Percentiles rank a stretch among this genome's conserved stretches.
Evolutionary conservation across 1,284 basidiomycete genomes (phyloP).

Genomic region (Ganoderma lucidum): DNA sequence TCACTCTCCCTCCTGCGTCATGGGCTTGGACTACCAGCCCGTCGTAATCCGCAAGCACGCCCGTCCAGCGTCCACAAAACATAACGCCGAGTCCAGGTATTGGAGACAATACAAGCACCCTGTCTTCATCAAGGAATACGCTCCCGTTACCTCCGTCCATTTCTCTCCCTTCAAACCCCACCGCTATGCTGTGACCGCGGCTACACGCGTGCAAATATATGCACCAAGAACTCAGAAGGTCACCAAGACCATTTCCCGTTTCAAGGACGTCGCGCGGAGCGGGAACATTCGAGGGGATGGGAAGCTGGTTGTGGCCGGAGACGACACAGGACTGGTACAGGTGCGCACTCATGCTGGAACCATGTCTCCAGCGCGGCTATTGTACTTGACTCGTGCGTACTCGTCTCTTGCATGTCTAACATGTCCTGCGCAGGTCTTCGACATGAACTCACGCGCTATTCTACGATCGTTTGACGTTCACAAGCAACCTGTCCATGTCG

Average conservation of each 20-base stretch:
- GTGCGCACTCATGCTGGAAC: slow-evolving; percentile 46
- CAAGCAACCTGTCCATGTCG: slow-evolving; percentile 94
- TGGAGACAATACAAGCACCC: slow-evolving; percentile 88
- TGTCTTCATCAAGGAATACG: slow-evolving; percentile 94
- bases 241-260: slow-evolving; percentile 95
- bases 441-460: slow-evolving; percentile 94
- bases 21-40: slow-evolving; percentile 90
- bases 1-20: slow-evolving; percentile 37
- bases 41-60: slow-evolving; percentile 69
- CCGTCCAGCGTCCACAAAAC: slow-evolving; percentile 63
- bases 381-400: no score
- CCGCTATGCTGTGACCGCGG: slow-evolving; percentile 94
- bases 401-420: background rate
- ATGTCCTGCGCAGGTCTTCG: slow-evolving; percentile 77
- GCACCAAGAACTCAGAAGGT: slow-evolving; percentile 95
- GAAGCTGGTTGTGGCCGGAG: slow-evolving; percentile 94
- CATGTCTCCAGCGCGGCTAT: background rate
- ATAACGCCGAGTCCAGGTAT: slow-evolving; percentile 76
- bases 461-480: slow-evolving; percentile 92
- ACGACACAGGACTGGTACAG: slow-evolving; percentile 94
- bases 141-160: slow-evolving; percentile 91
- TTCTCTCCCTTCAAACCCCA: slow-evolving; percentile 89
- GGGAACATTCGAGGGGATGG: slow-evolving; percentile 92
- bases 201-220: slow-evolving; percentile 95
- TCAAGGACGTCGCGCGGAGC: slow-evolving; percentile 94